Base-by-base conservation (phyloP, 1,284 basidiomycete genomes). In the Tylopilus sp. region DNA sequence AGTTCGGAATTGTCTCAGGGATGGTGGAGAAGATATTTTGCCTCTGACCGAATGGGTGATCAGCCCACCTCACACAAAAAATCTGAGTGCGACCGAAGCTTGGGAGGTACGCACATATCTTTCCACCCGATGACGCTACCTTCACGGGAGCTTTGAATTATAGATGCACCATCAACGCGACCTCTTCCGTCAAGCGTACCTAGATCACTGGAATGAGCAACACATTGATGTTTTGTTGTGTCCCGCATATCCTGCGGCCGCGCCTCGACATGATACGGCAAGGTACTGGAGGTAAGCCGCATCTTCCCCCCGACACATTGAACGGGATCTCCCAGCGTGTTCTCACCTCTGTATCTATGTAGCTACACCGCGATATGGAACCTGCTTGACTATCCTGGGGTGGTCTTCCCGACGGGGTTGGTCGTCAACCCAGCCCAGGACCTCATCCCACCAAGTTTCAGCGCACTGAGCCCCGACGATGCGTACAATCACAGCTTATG, bases 221-320 rank as follows among this genome's bases (percentile, higher is more conserved):
- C 64, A 69, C 12, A 60, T 80, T 26, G 79, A 81, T 22, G 72
- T 79, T 16, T 52, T 80, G 41, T 54, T 80, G n/a, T 77, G 67
- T 49, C 77, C 79, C n/a, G 68, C 72, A 0, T 77, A 64, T 33
- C 64, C 70, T 15, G 72, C 68, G 1, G 72, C 72, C 19, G 78
- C 79, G 3, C 66, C 69, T 18, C 69, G 61, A 6, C 72, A 78
- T 16, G 75, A 72, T 44, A 79, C 79, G 0, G 66, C 74, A 13
- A 74, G 67, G 52, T 80, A 81, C 49, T 80, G 77, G 78, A 74
- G 70, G 79, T 78, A 61, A 69, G 75, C n/a, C n/a, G n/a, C n/a
- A n/a, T n/a, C n/a, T n/a, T n/a, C n/a, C n/a, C n/a, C 33, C n/a
- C n/a, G n/a, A n/a, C n/a, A n/a, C n/a, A n/a, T n/a, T n/a, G n/a